Conservation (phyloP, 164 flowering plant species). For the Stephania yunnanensis region DNA sequence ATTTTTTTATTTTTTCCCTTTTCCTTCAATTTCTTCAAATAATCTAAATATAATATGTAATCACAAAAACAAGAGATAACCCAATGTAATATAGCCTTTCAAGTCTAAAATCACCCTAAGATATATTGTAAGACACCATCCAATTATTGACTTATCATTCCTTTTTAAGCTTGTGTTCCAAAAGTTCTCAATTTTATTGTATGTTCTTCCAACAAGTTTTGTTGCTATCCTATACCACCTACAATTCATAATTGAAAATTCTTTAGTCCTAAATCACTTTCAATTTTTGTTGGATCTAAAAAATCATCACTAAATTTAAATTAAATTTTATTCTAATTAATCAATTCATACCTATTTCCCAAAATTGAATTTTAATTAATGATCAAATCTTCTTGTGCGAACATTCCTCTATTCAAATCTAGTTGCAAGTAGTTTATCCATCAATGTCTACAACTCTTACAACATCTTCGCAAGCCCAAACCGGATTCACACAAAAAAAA, state of each 20-base stretch:
- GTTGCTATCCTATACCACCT: neutral
- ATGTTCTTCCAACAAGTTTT: neutral
- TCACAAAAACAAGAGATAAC: too few species aligned
- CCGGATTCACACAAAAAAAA: neutral
- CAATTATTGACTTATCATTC: neutral
- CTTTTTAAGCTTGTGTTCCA: neutral
- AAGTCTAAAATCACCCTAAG: too few species aligned
- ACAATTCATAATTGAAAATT: neutral
- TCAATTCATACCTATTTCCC: neutral
- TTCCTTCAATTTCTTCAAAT: too few species aligned
- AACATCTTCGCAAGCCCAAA: neutral
- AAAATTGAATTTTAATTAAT: neutral
- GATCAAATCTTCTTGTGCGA: neutral
- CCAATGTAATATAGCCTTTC: too few species aligned
- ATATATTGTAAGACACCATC: too few species aligned
- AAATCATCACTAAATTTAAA: neutral
- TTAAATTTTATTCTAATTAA: too few species aligned
- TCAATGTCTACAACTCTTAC: neutral
- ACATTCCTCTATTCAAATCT: neutral
- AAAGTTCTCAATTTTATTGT: neutral
- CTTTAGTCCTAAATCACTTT: neutral
- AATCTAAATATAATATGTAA: too few species aligned
- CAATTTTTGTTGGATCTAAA: neutral
- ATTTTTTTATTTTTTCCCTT: too few species aligned
- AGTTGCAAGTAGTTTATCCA: conserved; percentile 2